phyloP scores from a whole-genome alignment of 345 rosid genomes.

The Lepidium sativum region DNA sequence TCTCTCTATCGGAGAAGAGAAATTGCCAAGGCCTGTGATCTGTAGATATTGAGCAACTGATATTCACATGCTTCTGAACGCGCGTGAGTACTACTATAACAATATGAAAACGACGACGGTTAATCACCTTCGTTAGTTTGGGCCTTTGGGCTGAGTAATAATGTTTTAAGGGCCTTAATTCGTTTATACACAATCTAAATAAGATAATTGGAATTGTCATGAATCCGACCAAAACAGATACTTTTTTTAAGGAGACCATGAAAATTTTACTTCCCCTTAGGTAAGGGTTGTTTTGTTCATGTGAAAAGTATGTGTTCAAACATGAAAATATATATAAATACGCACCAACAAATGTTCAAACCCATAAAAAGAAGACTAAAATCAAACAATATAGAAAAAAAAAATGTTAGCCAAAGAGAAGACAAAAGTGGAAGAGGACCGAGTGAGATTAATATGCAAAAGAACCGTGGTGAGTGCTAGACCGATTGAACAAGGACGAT shows the following conservation, averaged over 20 bases:
- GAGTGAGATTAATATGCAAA: slow-evolving; percentile 35
- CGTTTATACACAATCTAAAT: too few species aligned
- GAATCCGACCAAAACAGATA: background rate
- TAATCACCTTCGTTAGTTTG: background rate
- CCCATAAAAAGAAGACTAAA: background rate
- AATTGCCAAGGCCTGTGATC: slow-evolving; percentile 23
- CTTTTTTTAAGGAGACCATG: slow-evolving; percentile 16
- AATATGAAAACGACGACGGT: background rate
- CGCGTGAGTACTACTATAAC: background rate
- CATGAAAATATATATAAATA: background rate
- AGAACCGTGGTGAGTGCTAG: slow-evolving; percentile 64
- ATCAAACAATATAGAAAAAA: background rate
- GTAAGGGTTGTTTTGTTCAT: slow-evolving; percentile 17
- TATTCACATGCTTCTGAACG: background rate
- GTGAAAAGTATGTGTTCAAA: slow-evolving; percentile 15
- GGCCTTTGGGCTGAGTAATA: slow-evolving; percentile 8
- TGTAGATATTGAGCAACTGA: slow-evolving; percentile 4
- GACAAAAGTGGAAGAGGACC: slow-evolving; percentile 9
- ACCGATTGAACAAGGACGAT: slow-evolving; percentile 37
- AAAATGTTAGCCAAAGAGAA: background rate
- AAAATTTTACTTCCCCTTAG: background rate
- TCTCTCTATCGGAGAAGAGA: background rate
- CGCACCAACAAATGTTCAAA: background rate
- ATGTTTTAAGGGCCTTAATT: background rate
- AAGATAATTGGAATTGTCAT: background rate